Percentiles rank a stretch among this genome's conserved stretches.
Evolutionary conservation across 1,284 basidiomycete species (phyloP).

Genomic region (Pseudomicrostroma phylloplanum): DNA sequence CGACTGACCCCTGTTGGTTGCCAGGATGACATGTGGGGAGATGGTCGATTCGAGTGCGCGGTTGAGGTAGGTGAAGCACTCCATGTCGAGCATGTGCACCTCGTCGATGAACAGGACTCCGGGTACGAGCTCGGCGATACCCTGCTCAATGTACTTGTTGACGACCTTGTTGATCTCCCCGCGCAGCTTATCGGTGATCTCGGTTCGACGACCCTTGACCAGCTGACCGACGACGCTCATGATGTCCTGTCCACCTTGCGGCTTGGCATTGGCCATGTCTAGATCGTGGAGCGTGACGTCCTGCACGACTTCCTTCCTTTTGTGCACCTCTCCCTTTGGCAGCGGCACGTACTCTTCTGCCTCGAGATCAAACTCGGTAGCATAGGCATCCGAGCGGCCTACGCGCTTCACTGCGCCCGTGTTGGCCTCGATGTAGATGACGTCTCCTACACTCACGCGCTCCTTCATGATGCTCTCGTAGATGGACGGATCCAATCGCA

Average conservation of each 20-base stretch:
- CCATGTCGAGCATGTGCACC: slow-evolving; percentile 99
- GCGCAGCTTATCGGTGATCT: slow-evolving; percentile 92
- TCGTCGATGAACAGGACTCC: slow-evolving; percentile 98
- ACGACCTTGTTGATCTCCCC: slow-evolving; percentile 98
- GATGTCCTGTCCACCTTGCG: slow-evolving; percentile 90
- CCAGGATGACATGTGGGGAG: slow-evolving; percentile 93
- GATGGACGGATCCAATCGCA: slow-evolving; percentile 86
- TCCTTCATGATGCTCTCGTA: slow-evolving; percentile 98
- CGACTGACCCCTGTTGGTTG: slow-evolving; percentile 87
- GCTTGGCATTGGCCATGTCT: slow-evolving; percentile 92
- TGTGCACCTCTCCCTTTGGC: slow-evolving; percentile 97
- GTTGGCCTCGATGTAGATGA: slow-evolving; percentile 90
- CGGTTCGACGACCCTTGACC: slow-evolving; percentile 86
- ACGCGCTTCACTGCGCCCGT: slow-evolving; percentile 96
- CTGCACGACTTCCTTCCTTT: slow-evolving; percentile 92
- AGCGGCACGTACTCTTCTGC: slow-evolving; percentile 96
- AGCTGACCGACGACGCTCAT: slow-evolving; percentile 98
- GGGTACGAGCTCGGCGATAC: slow-evolving; percentile 92
- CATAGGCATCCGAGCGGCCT: slow-evolving; percentile 93
- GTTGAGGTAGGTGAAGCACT: slow-evolving; percentile 98
- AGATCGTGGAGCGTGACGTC: slow-evolving; percentile 94
- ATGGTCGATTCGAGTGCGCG: slow-evolving; percentile 89
- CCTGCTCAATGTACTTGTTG: slow-evolving; percentile 93
- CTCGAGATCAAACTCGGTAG: slow-evolving; percentile 96
- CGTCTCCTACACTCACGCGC: slow-evolving; percentile 91